Evolutionary conservation across 2,329 filamentous ascomycete genomes (phyloP).

Genomic region (Berkeleyomyces rouxiae): DNA sequence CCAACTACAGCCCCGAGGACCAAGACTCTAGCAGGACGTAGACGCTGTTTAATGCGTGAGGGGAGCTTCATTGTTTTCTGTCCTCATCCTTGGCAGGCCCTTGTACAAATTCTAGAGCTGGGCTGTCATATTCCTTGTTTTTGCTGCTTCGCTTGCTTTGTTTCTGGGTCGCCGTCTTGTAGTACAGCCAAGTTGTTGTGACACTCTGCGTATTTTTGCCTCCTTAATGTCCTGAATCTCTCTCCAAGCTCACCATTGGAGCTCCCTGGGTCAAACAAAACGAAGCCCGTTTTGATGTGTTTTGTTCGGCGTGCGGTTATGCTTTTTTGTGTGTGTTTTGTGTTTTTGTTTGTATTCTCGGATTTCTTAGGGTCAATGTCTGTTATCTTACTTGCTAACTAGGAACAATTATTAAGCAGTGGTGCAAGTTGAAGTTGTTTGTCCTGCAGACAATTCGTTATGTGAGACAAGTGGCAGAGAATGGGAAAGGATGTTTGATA

Average conservation of each 20-base stretch:
- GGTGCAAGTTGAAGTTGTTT: too few relatives aligned
- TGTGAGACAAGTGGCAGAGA: neutral
- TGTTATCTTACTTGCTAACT: neutral
- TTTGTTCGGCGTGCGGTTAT: neutral
- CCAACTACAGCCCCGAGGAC: conserved; percentile 48
- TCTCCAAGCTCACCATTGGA: too few relatives aligned
- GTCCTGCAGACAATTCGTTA: too few relatives aligned
- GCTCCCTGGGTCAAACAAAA: too few relatives aligned
- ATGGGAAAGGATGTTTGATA: neutral
- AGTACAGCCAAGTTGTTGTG: too few relatives aligned
- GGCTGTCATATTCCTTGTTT: too few relatives aligned
- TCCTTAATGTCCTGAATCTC: too few relatives aligned
- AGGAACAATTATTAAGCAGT: too few relatives aligned
- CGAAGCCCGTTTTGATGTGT: too few relatives aligned
- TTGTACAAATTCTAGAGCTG: neutral
- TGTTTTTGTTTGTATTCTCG: neutral
- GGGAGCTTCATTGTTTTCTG: neutral
- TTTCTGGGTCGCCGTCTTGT: too few relatives aligned
- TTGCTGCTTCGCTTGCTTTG: too few relatives aligned
- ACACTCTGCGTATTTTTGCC: too few relatives aligned
- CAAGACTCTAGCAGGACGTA: conserved; percentile 24
- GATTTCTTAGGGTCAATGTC: neutral
- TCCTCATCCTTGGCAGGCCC: neutral
- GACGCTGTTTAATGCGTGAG: neutral
- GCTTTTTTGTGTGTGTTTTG: neutral